Evolutionary conservation across 2,329 filamentous ascomycete genomes (phyloP).

Genomic region (Teratosphaeria destructans): DNA sequence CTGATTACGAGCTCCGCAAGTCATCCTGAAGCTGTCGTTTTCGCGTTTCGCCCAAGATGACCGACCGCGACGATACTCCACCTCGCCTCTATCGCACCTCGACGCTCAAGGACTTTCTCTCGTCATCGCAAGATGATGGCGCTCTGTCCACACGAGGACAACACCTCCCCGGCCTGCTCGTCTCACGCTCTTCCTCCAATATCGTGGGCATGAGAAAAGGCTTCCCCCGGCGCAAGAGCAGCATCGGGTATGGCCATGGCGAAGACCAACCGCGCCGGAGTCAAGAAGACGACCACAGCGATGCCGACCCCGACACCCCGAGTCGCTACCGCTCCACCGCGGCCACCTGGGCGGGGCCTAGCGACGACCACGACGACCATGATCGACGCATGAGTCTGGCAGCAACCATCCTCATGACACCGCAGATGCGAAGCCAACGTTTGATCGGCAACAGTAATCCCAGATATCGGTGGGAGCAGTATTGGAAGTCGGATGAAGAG

Average conservation of each 20-base stretch:
- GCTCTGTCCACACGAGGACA: conserved; percentile 35
- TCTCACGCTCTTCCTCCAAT: conserved; percentile 14
- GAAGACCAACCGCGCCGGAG: conserved; percentile 10
- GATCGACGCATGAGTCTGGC: conserved; percentile 33
- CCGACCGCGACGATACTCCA: background rate
- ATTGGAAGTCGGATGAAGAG: conserved; percentile 73
- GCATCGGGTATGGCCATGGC: conserved; percentile 7
- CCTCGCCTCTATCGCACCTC: conserved; percentile 13
- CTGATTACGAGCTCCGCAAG: background rate
- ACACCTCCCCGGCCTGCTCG: conserved; percentile 28
- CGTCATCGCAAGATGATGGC: conserved; percentile 28
- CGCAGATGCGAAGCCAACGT: conserved; percentile 69
- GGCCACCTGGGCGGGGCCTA: conserved; percentile 14
- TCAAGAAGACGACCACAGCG: conserved; percentile 9
- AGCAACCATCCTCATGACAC: conserved; percentile 37
- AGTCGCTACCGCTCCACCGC: conserved; percentile 2
- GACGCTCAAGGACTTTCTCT: conserved; percentile 27
- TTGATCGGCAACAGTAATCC: conserved; percentile 84
- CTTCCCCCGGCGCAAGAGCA: conserved; percentile 9
- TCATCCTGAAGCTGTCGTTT: background rate
- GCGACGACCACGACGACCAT: conserved; percentile 16
- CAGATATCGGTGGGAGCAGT: conserved; percentile 72
- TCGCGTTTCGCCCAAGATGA: background rate
- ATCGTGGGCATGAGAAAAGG: conserved; percentile 6
- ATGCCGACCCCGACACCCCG: conserved; percentile 9